Percentiles rank a stretch among this genome's conserved stretches.
These are phyloP conservation scores for Spiromastix sp. DNA, from an alignment of 2,329 filamentous ascomycete species.

Conservation along the genomic window DNA sequence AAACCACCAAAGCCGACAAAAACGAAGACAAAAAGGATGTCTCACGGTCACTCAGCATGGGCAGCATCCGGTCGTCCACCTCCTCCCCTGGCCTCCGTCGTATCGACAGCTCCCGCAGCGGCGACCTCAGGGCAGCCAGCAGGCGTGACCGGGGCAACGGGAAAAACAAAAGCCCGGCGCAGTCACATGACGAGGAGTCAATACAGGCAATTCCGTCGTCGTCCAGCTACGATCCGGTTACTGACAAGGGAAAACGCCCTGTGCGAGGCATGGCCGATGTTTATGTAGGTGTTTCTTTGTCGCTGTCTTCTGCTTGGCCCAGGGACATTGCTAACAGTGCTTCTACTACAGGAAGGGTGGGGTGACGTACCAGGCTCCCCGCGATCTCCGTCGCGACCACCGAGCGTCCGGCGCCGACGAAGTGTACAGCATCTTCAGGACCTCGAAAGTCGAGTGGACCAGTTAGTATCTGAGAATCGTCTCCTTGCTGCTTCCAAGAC, in stretches of 20 bases:
- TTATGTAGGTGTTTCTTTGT: conserved; percentile 60
- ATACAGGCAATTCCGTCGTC: conserved; percentile 35
- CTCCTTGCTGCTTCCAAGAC: conserved; percentile 62
- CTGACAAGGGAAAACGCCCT: conserved; percentile 78
- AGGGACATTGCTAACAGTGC: too few relatives aligned
- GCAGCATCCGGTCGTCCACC: conserved; percentile 41
- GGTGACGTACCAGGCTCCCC: conserved; percentile 79
- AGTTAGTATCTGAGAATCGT: conserved; percentile 70
- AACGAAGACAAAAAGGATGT: neutral
- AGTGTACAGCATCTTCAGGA: conserved; percentile 92
- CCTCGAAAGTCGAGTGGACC: conserved; percentile 74
- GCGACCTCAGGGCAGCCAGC: conserved; percentile 62
- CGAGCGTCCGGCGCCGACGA: conserved; percentile 91
- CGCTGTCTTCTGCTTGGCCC: conserved; percentile 14
- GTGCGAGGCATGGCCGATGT: conserved; percentile 83
- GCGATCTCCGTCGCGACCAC: conserved; percentile 78
- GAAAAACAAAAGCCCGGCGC: conserved; percentile 9
- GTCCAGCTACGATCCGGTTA: conserved; percentile 60
- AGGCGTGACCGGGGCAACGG: conserved; percentile 14
- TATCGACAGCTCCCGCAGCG: conserved; percentile 56
- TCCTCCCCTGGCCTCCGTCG: conserved; percentile 62
- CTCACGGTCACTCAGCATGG: conserved; percentile 41
- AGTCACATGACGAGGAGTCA: conserved; percentile 19
- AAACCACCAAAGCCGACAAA: conserved; percentile 11
- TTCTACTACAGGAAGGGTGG: conserved; percentile 69